Percentiles rank a stretch among this genome's conserved stretches.
Evolutionary conservation across 2,329 filamentous ascomycete species (phyloP).

Genomic region (Geoglossum cookeanum): DNA sequence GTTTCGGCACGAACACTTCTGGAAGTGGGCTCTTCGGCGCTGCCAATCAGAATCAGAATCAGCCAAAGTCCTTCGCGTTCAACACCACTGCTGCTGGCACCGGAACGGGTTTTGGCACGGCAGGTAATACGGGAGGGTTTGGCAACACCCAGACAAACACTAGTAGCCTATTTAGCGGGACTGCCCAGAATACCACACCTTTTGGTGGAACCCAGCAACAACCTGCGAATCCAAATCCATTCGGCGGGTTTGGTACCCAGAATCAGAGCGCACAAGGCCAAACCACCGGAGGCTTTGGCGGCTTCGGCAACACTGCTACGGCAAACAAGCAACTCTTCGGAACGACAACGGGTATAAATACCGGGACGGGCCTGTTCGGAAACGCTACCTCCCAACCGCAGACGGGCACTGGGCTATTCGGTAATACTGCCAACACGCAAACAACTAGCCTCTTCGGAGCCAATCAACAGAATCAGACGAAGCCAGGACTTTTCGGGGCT

Average conservation of each 20-base stretch:
- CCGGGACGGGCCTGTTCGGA: constrained; percentile 9
- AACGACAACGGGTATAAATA: constrained; percentile 10
- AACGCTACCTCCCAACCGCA: constrained; percentile 13
- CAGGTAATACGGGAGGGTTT: not conserved
- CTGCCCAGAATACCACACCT: constrained; percentile 18
- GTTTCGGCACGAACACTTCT: constrained; percentile 13
- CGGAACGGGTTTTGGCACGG: constrained; percentile 2
- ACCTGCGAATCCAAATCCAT: constrained; percentile 7
- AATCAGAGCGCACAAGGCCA: constrained; percentile 16
- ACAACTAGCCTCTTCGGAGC: constrained; percentile 15
- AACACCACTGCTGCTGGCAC: not conserved
- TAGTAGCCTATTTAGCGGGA: constrained; percentile 25
- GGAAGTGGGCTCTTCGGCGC: constrained; percentile 24
- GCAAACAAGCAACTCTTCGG: constrained; percentile 27
- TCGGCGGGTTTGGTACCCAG: constrained; percentile 9
- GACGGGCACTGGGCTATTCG: constrained; percentile 35
- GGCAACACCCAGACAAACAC: constrained; percentile 9
- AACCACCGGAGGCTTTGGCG: constrained; percentile 26
- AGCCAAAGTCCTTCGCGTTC: constrained; percentile 14
- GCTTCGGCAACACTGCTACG: constrained; percentile 11
- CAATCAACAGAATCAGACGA: constrained; percentile 8
- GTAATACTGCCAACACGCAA: constrained; percentile 12
- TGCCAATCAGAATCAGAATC: constrained; percentile 20
- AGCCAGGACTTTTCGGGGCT: constrained; percentile 14
- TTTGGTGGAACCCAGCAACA: constrained; percentile 17